Evolutionary conservation across 805 yeast species (phyloP), one percentile per base, ranked within the genome.

Genomic region (Kregervanrija delftensis): DNA sequence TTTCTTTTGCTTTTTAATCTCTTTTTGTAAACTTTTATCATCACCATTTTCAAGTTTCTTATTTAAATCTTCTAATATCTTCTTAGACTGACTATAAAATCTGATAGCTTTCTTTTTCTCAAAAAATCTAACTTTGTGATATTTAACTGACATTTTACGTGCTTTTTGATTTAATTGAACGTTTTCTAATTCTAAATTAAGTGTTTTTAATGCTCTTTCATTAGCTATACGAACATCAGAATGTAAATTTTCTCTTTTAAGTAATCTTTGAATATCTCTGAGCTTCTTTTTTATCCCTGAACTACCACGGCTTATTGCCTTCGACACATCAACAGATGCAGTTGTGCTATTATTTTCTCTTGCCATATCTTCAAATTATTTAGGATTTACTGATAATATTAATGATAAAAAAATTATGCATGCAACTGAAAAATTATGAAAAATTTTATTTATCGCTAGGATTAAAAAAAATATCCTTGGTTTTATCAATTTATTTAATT

Each of bases 51-150:
- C 36, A 17, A 5, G 11, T 28, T 33, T 11, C 31, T 58, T 42
- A 40, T 63, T 63, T 16, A 65, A 66, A 30, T 66, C 71, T 6
- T 65, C 67, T 31, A 67, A 50, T 11, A 61, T 58, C 38, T 68
- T 71, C 39, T 55, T 58, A 2, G 78, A 76, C 44, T 68, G 73
- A 51, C 82, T 84, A 57, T 86, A 77, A 46, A 70, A 76, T 58
- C 96, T 75, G 22, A 77, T 53, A 0, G 96, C 93, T 72, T 89
- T 90, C 67, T 88, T 87, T 58, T 75, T 79, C 63, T 90, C 98
- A 50, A 93, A 87, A 60, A 93, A 93, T 52, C 91, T 76, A 40
- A 93, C 88, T 90, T 88, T 89, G 60, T 88, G 96, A 61, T 93
- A 93, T 65, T 83, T 86, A 53, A 80, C 75, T 11, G 87, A 69